Evolutionary conservation across 768 basidiomycete genomes (phyloP), one percentile per base, ranked within the genome.

Genomic region (Pisolithus tinctorius): DNA sequence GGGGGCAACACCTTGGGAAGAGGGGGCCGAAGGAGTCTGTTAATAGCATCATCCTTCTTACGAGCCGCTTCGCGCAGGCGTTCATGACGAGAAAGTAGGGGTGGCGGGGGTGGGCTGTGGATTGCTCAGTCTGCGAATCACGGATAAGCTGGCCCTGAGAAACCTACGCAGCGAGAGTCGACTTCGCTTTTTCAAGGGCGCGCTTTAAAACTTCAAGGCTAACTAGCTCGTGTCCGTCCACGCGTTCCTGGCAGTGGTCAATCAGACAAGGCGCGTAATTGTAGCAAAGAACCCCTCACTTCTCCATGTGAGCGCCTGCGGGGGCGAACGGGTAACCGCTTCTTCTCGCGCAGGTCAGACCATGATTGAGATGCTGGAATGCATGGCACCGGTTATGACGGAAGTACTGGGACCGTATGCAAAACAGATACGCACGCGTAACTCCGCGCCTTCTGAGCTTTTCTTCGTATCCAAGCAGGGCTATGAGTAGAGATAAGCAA

Each of bases 21-120:
- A n/a, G 71, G 74, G 30, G 88, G 68, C 4, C 78, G 76, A 9
- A 65, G 72, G 34, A 34, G 14, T 34, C 34, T 34, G 47, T 89
- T 84, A 31, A 92, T 85, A 51, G 69, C 75, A 44, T 78, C 74
- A 49, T 88, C 84, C 58, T 75, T 82, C 38, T 67, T 64, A 11
- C 74, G 78, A 8, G 74, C 72, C 11, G 69, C 65, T 31, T 74
- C 62, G 40, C 75, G 76, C 8, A 86, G 71, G 59, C 77, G 75
- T 17, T 89, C 83, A 42, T 81, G 71, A 9, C 75, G 62, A 3
- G 72, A 70, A 60, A 78, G 84, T 26, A 84, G 82, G 60, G 75
- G 79, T 8, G 82, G 82, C 23, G 58, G 57, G 1, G 53, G 64
- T 23, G 81, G 84, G 49, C 52, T 48, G 46, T 31, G 38, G 48